A percentile compares a stretch with the other conserved stretches of the same genome.
phyloP scores from a whole-genome alignment of 2,329 filamentous ascomycete species.

The Neoscytalidium dimidiatum region DNA sequence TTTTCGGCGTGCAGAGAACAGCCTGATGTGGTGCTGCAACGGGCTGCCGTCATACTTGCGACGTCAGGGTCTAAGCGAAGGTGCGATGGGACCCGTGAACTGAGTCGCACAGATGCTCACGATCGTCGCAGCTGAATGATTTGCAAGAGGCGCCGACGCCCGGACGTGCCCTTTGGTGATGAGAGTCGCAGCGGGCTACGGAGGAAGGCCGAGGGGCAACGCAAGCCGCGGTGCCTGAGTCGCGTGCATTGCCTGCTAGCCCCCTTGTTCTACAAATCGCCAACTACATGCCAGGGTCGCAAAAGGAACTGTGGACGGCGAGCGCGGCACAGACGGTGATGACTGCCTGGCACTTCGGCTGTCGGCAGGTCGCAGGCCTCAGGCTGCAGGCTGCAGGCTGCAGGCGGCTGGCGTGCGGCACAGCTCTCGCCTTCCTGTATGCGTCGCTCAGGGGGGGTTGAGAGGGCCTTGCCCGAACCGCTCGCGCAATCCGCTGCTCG shows the following conservation, averaged over 20 bases:
- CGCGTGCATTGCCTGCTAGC: not conserved
- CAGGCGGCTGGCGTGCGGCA: no score
- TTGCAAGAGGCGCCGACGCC: not conserved
- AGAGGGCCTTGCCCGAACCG: not conserved
- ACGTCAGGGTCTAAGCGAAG: no score
- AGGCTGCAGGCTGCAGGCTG: no score
- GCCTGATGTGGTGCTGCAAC: not conserved
- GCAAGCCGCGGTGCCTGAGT: not conserved
- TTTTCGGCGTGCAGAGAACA: not conserved
- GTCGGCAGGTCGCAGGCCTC: not conserved
- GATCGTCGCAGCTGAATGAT: not conserved
- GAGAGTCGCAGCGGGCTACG: not conserved
- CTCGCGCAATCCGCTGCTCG: no score
- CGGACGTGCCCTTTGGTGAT: not conserved
- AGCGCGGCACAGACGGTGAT: constrained; percentile 1
- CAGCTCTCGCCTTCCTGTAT: no score
- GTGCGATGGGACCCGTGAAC: no score
- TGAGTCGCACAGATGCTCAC: no score
- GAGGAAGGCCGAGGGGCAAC: not conserved
- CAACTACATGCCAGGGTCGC: not conserved
- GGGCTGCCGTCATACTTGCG: not conserved
- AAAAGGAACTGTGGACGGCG: not conserved
- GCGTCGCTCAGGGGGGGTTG: not conserved
- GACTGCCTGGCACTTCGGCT: not conserved
- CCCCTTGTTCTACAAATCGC: not conserved